A percentile compares a stretch with the other conserved stretches of the same genome.
Evolutionary conservation across 2,329 filamentous ascomycete genomes (phyloP).

Genomic region (Chrysoporthe cubensis): DNA sequence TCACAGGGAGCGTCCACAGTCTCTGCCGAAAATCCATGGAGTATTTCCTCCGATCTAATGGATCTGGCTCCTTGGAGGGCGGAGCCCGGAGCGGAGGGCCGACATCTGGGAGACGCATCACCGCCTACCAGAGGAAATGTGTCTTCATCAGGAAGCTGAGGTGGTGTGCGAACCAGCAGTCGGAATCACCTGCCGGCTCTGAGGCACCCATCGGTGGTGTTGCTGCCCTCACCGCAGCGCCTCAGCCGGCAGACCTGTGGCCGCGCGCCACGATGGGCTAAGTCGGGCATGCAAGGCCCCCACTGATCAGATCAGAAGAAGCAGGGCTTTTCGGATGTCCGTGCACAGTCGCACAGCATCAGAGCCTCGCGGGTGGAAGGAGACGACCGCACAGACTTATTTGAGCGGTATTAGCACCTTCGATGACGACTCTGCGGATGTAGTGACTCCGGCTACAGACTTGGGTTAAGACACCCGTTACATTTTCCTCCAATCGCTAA

Average conservation of each 20-base stretch:
- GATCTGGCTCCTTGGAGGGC: neutral
- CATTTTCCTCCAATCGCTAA: slow-evolving; percentile 8
- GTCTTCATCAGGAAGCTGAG: slow-evolving; percentile 2
- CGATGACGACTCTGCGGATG: slow-evolving; percentile 9
- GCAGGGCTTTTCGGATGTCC: neutral
- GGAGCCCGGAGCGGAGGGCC: slow-evolving; percentile 4
- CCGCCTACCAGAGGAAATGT: neutral
- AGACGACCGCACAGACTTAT: neutral
- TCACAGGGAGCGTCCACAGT: neutral
- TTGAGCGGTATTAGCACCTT: neutral
- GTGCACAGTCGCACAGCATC: neutral
- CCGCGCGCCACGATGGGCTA: neutral
- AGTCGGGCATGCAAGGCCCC: neutral
- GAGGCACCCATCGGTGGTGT: neutral
- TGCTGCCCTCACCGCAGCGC: neutral
- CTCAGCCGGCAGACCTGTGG: neutral
- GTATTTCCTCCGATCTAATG: neutral
- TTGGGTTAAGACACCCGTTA: neutral
- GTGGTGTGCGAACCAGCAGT: neutral
- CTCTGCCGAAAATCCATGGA: neutral
- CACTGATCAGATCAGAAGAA: neutral
- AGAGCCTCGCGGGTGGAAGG: neutral
- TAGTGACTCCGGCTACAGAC: slow-evolving; percentile 5
- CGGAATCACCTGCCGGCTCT: neutral
- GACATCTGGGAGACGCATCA: neutral